A percentile compares a stretch with the other conserved stretches of the same genome.
phyloP scores from a whole-genome alignment of 345 rosid species.

The Eucalyptus cladocalyx region DNA sequence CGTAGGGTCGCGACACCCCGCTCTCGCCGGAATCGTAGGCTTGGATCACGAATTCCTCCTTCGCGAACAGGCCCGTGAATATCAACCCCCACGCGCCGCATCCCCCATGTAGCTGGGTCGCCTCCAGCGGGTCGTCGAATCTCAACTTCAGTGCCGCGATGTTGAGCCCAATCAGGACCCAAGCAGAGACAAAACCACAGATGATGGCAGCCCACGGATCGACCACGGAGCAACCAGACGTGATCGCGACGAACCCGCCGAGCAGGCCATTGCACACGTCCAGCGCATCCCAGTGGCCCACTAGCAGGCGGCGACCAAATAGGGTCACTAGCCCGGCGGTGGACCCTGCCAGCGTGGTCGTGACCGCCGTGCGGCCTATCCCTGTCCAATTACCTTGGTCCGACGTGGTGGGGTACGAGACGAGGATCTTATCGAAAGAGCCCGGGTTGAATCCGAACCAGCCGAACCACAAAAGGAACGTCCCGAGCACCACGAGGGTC shows the following conservation, averaged over 20 bases:
- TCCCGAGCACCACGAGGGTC: constrained; percentile 45
- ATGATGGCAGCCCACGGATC: constrained; percentile 68
- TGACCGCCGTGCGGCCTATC: constrained; percentile 34
- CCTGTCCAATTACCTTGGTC: constrained; percentile 51
- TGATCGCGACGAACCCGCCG: constrained; percentile 48
- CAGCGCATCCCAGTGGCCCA: constrained; percentile 54
- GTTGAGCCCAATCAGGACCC: constrained; percentile 46
- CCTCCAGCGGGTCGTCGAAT: constrained; percentile 58
- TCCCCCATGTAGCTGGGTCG: constrained; percentile 49
- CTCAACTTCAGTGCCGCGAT: constrained; percentile 13
- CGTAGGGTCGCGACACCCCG: constrained; percentile 26
- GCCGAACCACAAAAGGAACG: constrained; percentile 49
- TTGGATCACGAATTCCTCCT: constrained; percentile 43
- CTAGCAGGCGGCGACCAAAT: constrained; percentile 32
- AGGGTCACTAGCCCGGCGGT: constrained; percentile 37
- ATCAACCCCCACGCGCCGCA: constrained; percentile 61
- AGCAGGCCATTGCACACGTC: constrained; percentile 52
- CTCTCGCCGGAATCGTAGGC: constrained; percentile 28
- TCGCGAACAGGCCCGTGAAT: constrained; percentile 50
- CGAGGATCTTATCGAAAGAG: constrained; percentile 36
- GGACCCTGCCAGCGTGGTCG: constrained; percentile 43
- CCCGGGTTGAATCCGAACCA: constrained; percentile 66
- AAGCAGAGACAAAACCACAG: constrained; percentile 33
- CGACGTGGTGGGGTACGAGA: constrained; percentile 30
- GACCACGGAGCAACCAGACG: constrained; percentile 54